Evolutionary conservation across 306 rosid genomes (phyloP), one percentile per base, ranked within the genome.

Genomic region (Dryas octopetala): DNA sequence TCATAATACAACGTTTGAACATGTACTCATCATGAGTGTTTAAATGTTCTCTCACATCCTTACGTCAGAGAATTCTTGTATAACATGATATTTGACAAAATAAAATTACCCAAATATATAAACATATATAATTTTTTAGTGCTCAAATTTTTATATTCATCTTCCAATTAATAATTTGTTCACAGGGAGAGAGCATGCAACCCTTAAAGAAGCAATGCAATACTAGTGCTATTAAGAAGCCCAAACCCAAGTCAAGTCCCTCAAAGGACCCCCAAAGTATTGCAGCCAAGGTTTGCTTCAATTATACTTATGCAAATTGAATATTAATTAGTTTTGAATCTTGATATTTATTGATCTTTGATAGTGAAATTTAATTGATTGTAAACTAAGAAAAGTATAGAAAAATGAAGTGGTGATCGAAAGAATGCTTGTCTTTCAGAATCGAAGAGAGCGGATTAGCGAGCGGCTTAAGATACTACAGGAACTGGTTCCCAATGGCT

Each of bases 371-470:
- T 14, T 13, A 9, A 47, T 46, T 57, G 66, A 68, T 69, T 66
- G 44, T 28, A 62, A 73, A 72, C 59, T 57, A 53, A 65, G 52
- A 14, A 82, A 76, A 41, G 54, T 73, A n/a, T 60, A 16, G 1
- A 67, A 17, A 60, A 60, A 63, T n/a, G 78, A 67, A 62, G 13
- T 55, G 52, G 70, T 62, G 72, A 32, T 32, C 38, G 38, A 77
- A 66, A 70, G 88, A 88, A 87, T 85, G 84, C 82, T 75, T 79
- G 81, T 81, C 70, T 69, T 76, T 77, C 86, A 93, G 98, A 91
- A 91, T 76, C 96, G 98, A 78, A 86, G 98, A 83, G 97, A 93
- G 89, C 84, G 96, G 84, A 93, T 93, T 76, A 93, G 96, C 74
- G 98, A 93, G 85, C 82, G 98, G 72, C 93, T 93, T 68, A 91